Conservation (phyloP, 2,329 filamentous ascomycete genomes). For the Ilyonectria sp. region DNA sequence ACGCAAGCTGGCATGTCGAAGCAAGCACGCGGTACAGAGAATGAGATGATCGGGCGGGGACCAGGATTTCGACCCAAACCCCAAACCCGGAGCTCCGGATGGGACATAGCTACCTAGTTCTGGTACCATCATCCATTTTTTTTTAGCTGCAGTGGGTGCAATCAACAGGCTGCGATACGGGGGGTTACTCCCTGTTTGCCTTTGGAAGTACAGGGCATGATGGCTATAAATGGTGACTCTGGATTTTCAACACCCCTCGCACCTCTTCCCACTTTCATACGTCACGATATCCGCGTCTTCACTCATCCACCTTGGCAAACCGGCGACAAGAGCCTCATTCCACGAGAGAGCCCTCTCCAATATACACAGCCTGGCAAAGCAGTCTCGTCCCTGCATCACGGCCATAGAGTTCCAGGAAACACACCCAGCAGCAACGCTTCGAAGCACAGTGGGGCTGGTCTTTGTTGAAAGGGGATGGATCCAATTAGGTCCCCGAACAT, state of each 20-base stretch:
- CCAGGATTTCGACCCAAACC: neutral
- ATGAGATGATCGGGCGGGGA: neutral
- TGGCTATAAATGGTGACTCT: neutral
- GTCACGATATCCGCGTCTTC: neutral
- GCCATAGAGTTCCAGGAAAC: neutral
- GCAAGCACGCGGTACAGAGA: neutral
- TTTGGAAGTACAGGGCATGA: neutral
- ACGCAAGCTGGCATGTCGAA: neutral
- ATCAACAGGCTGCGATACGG: neutral
- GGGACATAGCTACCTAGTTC: neutral
- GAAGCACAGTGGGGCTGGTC: neutral
- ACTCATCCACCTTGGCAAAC: neutral
- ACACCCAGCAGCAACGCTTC: neutral
- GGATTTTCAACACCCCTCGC: neutral
- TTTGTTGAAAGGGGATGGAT: neutral
- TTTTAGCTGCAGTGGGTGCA: neutral
- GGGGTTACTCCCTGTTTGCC: neutral
- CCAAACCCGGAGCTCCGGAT: neutral
- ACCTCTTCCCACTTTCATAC: neutral
- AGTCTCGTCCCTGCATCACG: neutral
- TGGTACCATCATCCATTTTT: neutral
- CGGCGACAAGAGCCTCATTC: neutral
- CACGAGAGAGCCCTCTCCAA: too few relatives aligned
- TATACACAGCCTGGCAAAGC: neutral
- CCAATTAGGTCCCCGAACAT: slow-evolving; percentile 23